phyloP scores from a whole-genome alignment of 306 rosid species.

The Fragaria nilgerrensis region DNA sequence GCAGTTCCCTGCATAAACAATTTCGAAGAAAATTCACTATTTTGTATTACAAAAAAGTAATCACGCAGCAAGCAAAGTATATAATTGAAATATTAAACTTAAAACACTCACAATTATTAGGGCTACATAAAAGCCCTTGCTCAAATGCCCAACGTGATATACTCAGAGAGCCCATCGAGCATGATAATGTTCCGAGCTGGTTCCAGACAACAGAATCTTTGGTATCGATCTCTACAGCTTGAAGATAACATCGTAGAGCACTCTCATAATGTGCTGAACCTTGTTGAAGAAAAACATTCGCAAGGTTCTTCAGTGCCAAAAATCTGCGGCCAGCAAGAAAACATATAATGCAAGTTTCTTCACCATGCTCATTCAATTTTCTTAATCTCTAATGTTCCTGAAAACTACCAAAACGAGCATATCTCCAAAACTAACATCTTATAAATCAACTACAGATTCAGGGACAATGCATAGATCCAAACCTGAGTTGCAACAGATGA shows the following conservation, averaged over 20 bases:
- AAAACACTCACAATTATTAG: conserved; percentile 82
- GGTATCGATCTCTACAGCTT: conserved; percentile 93
- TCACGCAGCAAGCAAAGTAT: neutral
- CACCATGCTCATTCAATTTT: neutral
- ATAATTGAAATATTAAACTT: neutral
- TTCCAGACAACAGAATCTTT: conserved; percentile 98
- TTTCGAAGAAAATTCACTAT: conserved; percentile 14
- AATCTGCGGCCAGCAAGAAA: conserved; percentile 59
- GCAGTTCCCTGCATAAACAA: conserved; percentile 79
- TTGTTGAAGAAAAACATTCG: conserved; percentile 85
- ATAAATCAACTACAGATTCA: neutral
- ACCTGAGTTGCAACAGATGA: conserved; percentile 96
- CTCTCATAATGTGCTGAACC: conserved; percentile 76
- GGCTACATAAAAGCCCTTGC: conserved; percentile 96
- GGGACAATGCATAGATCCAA: conserved; percentile 16
- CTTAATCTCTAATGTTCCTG: neutral
- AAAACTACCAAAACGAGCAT: neutral
- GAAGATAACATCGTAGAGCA: conserved; percentile 87
- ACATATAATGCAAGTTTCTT: neutral
- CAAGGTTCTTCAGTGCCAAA: conserved; percentile 92
- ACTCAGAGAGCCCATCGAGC: conserved; percentile 83
- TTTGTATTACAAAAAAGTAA: neutral
- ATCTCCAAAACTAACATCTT: neutral
- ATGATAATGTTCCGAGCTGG: conserved; percentile 89
- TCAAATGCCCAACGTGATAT: conserved; percentile 99